Conservation (phyloP, 352 stramenopile species). For the Phytophthora sp. region DNA sequence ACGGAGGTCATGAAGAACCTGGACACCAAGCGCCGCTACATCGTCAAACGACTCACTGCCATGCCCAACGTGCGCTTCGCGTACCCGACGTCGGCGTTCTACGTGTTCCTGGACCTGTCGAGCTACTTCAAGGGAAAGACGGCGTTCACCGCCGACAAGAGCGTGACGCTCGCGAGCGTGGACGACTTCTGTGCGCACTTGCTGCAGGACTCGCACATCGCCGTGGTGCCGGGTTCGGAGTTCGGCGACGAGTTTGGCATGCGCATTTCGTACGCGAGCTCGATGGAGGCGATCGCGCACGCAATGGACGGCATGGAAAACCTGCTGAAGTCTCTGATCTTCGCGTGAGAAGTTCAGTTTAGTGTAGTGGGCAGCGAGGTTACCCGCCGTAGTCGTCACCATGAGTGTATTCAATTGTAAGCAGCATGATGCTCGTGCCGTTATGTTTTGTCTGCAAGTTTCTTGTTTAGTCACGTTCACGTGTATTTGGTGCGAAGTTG, state of each 20-base stretch:
- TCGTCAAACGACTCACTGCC: conserved; percentile 75
- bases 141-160: conserved; percentile 36
- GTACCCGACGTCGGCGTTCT: conserved; percentile 94
- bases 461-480: no score
- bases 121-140: conserved; percentile 70
- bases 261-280: conserved; percentile 96
- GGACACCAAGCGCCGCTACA: conserved; percentile 91
- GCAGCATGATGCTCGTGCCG: no score
- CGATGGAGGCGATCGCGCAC: conserved; percentile 79
- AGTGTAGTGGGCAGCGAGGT: no score
- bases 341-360: conserved; percentile 38
- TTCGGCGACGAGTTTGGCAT: conserved; percentile 94
- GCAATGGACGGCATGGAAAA: conserved; percentile 72
- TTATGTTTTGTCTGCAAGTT: no score
- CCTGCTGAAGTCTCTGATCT: conserved; percentile 55
- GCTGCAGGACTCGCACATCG: conserved; percentile 90
- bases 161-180: conserved; percentile 52
- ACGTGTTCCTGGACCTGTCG: conserved; percentile 93
- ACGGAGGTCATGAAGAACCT: conserved; percentile 56
- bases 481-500: no score
- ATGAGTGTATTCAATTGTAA: no score
- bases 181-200: conserved; percentile 92
- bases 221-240: conserved; percentile 93
- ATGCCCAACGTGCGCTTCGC: conserved; percentile 88
- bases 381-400: no score